Conservation (phyloP, 23 red algal species). For the Chondrus crispus region DNA sequence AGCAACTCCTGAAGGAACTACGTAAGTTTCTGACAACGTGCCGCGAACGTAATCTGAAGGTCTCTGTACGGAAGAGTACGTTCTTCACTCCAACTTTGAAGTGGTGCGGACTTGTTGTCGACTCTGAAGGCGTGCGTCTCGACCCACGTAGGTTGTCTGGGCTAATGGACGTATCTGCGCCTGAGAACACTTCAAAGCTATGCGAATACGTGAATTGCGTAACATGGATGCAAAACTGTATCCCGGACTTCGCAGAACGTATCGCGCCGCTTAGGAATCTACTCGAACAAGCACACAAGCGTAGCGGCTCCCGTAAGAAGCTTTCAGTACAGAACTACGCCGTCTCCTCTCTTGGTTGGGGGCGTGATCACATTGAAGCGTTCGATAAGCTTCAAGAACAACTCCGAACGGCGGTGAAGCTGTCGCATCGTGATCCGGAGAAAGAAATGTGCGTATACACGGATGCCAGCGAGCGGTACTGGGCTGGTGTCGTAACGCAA, state of each 20-base stretch:
- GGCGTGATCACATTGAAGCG: not conserved
- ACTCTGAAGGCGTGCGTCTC: not conserved
- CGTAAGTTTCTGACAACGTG: slow-evolving; percentile 12
- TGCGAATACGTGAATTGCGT: not conserved
- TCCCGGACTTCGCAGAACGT: not conserved
- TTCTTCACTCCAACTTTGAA: not conserved
- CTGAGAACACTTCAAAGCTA: not conserved
- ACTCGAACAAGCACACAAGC: not conserved
- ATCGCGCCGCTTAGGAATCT: not conserved
- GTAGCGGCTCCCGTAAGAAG: not conserved
- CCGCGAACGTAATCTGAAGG: not conserved
- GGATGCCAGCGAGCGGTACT: not conserved
- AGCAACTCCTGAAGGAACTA: not conserved
- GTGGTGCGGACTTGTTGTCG: slow-evolving; percentile 21
- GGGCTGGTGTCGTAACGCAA: slow-evolving; percentile 2
- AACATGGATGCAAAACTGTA: not conserved
- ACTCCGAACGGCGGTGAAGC: not conserved
- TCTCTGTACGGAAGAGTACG: not conserved
- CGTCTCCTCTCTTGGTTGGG: not conserved
- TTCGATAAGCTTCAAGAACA: not conserved
- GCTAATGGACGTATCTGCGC: not conserved
- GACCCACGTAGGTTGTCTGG: not conserved
- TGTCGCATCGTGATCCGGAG: not conserved
- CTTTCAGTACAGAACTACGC: not conserved
- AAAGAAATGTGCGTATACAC: not conserved